Evolutionary conservation across 495 filamentous ascomycete genomes (phyloP).

Genomic region (Xylaria venustula): DNA sequence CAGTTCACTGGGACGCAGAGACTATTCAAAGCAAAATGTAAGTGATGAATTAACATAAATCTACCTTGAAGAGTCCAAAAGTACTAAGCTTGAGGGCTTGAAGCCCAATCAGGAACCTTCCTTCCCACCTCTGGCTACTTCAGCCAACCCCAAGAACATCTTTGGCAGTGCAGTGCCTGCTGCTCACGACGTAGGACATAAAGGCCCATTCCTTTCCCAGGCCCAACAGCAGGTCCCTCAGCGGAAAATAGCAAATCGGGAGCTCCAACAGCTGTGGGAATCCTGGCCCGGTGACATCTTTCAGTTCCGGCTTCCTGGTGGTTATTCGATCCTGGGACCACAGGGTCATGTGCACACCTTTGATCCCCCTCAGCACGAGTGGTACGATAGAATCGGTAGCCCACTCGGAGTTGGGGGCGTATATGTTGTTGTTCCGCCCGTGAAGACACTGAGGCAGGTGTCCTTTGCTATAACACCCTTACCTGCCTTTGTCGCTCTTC

Average conservation of each 20-base stretch:
- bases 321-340: background rate
- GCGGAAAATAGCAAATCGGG: background rate
- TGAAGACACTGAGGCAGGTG: background rate
- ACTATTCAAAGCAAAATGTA: background rate
- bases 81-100: background rate
- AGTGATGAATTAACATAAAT: background rate
- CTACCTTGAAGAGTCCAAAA: too few species aligned
- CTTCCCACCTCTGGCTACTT: background rate
- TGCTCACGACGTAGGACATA: background rate
- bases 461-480: background rate
- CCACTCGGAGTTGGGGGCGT: background rate
- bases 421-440: background rate
- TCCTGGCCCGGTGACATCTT: background rate
- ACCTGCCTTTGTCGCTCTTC: background rate
- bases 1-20: too few species aligned
- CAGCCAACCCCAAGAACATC: slow-evolving; percentile 1
- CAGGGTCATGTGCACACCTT: slow-evolving; percentile 2
- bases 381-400: background rate
- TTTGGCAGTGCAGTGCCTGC: background rate
- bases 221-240: background rate
- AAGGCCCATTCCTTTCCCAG: background rate
- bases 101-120: background rate
- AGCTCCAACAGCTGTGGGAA: background rate
- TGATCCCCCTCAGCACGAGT: background rate
- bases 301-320: slow-evolving; percentile 5